These are phyloP conservation scores for Scutellaria minor DNA, from an alignment of 257 asterid species.

Conservation along the genomic window DNA sequence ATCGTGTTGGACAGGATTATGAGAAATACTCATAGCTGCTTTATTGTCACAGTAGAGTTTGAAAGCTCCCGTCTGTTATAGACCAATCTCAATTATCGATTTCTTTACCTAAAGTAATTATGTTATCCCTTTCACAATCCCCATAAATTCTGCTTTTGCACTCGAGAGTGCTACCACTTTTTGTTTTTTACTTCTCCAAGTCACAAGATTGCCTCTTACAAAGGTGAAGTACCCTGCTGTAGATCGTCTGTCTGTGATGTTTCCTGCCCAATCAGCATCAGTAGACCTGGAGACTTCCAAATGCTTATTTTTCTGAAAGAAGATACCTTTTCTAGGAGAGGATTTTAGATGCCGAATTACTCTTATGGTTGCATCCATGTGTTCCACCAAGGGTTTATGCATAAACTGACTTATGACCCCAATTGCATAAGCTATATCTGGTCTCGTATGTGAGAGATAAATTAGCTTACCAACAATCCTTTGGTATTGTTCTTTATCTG, in stretches of 20 bases:
- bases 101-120: too few species aligned
- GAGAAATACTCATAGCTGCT: too few species aligned
- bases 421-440: too few species aligned
- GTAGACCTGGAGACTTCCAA: neutral
- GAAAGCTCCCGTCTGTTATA: too few species aligned
- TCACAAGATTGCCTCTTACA: neutral
- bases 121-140: too few species aligned
- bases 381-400: slow-evolving; percentile 6
- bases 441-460: neutral
- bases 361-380: neutral
- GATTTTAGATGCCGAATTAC: slow-evolving; percentile 10
- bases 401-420: neutral
- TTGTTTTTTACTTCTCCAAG: neutral
- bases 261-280: neutral
- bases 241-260: too few species aligned
- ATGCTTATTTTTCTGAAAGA: neutral
- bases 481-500: too few species aligned
- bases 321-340: neutral
- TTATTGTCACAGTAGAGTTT: too few species aligned
- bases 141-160: too few species aligned
- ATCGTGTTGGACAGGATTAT: neutral
- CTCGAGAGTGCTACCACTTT: neutral
- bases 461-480: too few species aligned
- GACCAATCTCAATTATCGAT: too few species aligned
- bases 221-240: neutral